Evolutionary conservation across 345 rosid species (phyloP), one percentile per base, ranked within the genome.

Genomic region (Populus ilicifolia): DNA sequence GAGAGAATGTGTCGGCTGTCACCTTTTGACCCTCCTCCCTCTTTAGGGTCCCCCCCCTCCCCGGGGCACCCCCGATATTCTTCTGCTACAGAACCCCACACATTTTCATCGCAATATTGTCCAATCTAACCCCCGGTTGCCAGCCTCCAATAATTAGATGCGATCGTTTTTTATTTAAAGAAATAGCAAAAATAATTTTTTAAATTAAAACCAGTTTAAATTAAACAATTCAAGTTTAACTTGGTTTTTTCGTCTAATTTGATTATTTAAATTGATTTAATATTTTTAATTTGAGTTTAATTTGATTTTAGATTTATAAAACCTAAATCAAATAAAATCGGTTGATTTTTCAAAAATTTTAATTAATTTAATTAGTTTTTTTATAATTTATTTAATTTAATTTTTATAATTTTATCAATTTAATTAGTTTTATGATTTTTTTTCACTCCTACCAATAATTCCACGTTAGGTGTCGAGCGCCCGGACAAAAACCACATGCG

Each of bases 1-100:
- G 62, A 25, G 67, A 54, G 54, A 56, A 8, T 3, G 80, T 33
- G 80, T 44, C 75, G 75, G 75, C 25, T 30, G 64, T 36, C 21
- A 38, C 38, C 44, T 67, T 35, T 35, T 36, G 16, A 46, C 71
- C 36, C 43, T 9, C 43, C 11, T 1, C 52, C 5, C 21, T 13
- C 6, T 0, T 61, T 27, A 4, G 36, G 36, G 43, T 2, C 43
- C 43, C 43, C 11, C 52, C 11, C 23, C 9, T 20, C 17, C 36
- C 8, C 11, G 29, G 64, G 74, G 74, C 74, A 11, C 46, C 41
- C 39, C 20, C 38, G 9, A 61, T 61, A 29, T 75, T 44, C 70
- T 11, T 20, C n/a, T 3, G 38, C 25, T 5, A 5, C 59, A 36
- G 44, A 1, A 1, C 21, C 8, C 43, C 1, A 25, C 48, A 23